These are phyloP conservation scores for Anthracocystis panici-leucophaei DNA, from an alignment of 1,284 basidiomycete species.

Conservation along the genomic window DNA sequence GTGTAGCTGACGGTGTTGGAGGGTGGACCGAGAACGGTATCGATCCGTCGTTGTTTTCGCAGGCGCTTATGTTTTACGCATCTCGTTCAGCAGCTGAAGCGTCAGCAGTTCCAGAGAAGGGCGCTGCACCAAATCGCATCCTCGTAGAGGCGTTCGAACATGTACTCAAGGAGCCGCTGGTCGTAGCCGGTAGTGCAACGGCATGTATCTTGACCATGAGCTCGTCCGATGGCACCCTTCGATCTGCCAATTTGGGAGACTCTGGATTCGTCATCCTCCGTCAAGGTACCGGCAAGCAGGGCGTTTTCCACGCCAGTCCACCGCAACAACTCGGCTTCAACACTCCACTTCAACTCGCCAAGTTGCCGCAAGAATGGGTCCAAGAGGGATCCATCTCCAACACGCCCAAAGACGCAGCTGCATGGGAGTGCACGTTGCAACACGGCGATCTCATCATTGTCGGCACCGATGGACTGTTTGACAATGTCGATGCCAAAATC, in stretches of 20 bases:
- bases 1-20: slow-evolving; percentile 79
- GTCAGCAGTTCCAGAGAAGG: slow-evolving; percentile 17
- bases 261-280: slow-evolving; percentile 82
- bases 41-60: slow-evolving; percentile 82
- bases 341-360: slow-evolving; percentile 67
- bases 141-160: slow-evolving; percentile 80
- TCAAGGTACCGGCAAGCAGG: slow-evolving; percentile 55
- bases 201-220: slow-evolving; percentile 84
- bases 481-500: slow-evolving; percentile 84
- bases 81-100: slow-evolving; percentile 71
- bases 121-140: slow-evolving; percentile 72
- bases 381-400: slow-evolving; percentile 58
- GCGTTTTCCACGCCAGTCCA: slow-evolving; percentile 57
- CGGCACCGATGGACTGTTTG: slow-evolving; percentile 86
- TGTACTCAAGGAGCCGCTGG: slow-evolving; percentile 78
- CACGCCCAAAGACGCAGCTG: slow-evolving; percentile 57
- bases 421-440: slow-evolving; percentile 52
- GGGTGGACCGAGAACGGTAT: slow-evolving; percentile 82
- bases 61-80: slow-evolving; percentile 79
- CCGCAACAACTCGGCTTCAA: slow-evolving; percentile 68
- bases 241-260: slow-evolving; percentile 89
- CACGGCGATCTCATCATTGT: slow-evolving; percentile 67
- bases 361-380: slow-evolving; percentile 54
- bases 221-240: slow-evolving; percentile 79
- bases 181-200: slow-evolving; percentile 86